Evolutionary conservation across 164 flowering plant genomes (phyloP).

Genomic region (Hamamelis virginiana): DNA sequence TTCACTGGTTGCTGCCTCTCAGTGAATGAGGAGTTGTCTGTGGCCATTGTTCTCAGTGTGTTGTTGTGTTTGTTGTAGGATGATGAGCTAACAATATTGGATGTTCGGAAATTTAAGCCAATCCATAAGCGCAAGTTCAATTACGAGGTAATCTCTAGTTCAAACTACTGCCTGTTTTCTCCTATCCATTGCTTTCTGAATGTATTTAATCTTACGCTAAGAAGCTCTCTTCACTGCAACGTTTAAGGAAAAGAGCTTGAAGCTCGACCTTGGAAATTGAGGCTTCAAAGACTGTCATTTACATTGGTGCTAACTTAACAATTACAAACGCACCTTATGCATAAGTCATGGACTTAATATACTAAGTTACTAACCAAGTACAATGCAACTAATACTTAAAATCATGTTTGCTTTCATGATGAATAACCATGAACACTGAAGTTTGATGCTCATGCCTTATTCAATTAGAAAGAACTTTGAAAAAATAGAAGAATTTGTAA

Average conservation of each 20-base stretch:
- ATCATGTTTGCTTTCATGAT: too few relatives aligned
- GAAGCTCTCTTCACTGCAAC: not conserved
- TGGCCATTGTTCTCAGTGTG: not conserved
- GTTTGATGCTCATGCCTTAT: too few relatives aligned
- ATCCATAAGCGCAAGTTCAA: conserved; percentile 84
- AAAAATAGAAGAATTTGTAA: too few relatives aligned
- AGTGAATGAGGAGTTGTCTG: not conserved
- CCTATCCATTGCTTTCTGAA: not conserved
- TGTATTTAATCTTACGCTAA: not conserved
- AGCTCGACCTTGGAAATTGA: too few relatives aligned
- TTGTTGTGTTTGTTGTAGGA: conserved; percentile 43
- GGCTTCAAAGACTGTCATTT: not conserved
- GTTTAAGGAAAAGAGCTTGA: too few relatives aligned
- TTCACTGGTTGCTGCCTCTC: conserved; percentile 5
- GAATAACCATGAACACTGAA: too few relatives aligned
- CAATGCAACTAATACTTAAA: too few relatives aligned
- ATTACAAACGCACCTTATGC: too few relatives aligned
- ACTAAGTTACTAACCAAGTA: too few relatives aligned
- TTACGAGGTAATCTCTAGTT: conserved; percentile 68
- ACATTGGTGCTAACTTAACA: too few relatives aligned
- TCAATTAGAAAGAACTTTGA: too few relatives aligned
- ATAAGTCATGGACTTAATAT: too few relatives aligned
- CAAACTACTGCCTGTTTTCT: not conserved
- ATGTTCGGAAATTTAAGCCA: conserved; percentile 92
- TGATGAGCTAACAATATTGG: conserved; percentile 92